Conservation (phyloP, 1,139 yeast species). For the Blastobotrys aristatus region DNA sequence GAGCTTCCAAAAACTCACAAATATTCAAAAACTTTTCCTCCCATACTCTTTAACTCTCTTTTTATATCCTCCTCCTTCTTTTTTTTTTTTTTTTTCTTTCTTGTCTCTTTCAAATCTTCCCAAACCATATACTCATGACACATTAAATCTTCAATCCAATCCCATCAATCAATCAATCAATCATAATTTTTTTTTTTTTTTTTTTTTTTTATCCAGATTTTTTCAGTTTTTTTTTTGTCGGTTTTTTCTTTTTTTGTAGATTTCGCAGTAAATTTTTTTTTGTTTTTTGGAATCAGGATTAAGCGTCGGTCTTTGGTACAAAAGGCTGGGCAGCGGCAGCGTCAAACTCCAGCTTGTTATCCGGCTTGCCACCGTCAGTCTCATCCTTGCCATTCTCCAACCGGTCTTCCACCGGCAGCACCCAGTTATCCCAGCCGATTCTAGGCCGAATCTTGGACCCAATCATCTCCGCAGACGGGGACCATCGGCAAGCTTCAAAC, state of each 20-base stretch:
- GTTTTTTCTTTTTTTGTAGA: conserved; percentile 19
- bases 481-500: conserved; percentile 42
- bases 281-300: no score
- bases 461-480: conserved; percentile 43
- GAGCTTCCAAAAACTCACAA: no score
- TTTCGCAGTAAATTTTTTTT: no score
- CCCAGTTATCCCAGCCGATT: conserved; percentile 44
- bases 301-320: no score
- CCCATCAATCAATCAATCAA: no score
- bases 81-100: no score
- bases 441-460: conserved; percentile 45
- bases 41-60: no score
- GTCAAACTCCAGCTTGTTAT: conserved; percentile 31
- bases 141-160: no score
- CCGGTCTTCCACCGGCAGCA: conserved; percentile 46
- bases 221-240: conserved; percentile 1
- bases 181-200: not conserved
- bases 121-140: no score
- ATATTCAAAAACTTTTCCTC: no score
- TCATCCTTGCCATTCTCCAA: conserved; percentile 39
- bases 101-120: no score
- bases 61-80: no score
- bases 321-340: conserved; percentile 38
- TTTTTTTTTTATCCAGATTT: not conserved
- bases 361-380: conserved; percentile 20